Percentiles rank a stretch among this genome's conserved stretches.
These are phyloP conservation scores for Colletotrichum gloeosporioides DNA, from an alignment of 2,329 filamentous ascomycete species.

Conservation along the genomic window DNA sequence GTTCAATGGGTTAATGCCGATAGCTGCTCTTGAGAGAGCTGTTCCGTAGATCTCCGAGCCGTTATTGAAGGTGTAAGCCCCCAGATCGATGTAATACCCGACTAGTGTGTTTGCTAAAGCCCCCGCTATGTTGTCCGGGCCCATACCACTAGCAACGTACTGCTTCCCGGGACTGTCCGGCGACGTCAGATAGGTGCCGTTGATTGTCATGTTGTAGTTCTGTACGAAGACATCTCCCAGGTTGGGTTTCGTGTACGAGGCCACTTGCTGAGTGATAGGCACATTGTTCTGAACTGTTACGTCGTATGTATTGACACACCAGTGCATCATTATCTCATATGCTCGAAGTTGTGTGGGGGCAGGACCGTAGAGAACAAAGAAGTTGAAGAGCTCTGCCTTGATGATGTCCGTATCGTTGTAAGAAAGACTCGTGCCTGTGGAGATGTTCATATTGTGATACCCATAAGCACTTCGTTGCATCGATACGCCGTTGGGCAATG, in stretches of 20 bases:
- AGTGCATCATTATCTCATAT: not conserved
- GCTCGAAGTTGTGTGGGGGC: not conserved
- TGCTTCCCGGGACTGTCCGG: not conserved
- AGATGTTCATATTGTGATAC: not conserved
- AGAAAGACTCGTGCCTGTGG: not conserved
- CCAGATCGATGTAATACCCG: not conserved
- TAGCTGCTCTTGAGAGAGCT: not conserved
- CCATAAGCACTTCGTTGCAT: not conserved
- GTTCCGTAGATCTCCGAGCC: slow-evolving; percentile 1
- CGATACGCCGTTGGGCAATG: not conserved
- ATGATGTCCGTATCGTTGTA: not conserved
- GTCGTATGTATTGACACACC: slow-evolving; percentile 6
- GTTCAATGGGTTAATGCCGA: not conserved
- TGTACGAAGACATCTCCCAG: not conserved
- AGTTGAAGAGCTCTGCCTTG: not conserved
- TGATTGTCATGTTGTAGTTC: not conserved
- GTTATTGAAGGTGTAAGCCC: not conserved
- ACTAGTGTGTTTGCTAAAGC: not conserved
- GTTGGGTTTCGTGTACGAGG: not conserved
- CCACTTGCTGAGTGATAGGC: not conserved
- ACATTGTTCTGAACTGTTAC: not conserved
- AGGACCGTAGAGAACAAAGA: not conserved
- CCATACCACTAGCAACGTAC: not conserved
- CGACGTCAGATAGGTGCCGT: slow-evolving; percentile 2
- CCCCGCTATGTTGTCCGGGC: not conserved